Evolutionary conservation across 805 yeast species (phyloP).

Genomic region (Komagataella mondaviorum): DNA sequence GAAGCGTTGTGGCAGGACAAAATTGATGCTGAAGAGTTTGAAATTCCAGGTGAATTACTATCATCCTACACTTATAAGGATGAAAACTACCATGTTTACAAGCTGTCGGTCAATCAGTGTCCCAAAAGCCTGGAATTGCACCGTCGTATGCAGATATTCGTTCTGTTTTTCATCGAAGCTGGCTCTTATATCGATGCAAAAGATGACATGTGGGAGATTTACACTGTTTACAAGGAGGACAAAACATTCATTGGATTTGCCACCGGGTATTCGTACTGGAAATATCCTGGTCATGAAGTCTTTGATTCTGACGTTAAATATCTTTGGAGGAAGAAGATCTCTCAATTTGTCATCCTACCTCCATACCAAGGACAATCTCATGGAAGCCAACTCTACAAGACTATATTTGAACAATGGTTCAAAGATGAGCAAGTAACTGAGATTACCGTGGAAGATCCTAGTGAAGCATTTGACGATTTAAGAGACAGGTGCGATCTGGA

Average conservation of each 20-base stretch:
- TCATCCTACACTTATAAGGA: slow-evolving; percentile 16
- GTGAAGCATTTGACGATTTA: slow-evolving; percentile 81
- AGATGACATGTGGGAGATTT: slow-evolving; percentile 77
- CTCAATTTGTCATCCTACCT: slow-evolving; percentile 80
- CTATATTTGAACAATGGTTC: slow-evolving; percentile 43
- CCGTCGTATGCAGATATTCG: slow-evolving; percentile 63
- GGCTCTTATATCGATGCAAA: slow-evolving; percentile 73
- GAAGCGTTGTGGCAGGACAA: slow-evolving; percentile 55
- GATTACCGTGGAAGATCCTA: slow-evolving; percentile 89
- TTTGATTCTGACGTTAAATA: slow-evolving; percentile 27
- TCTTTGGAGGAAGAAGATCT: slow-evolving; percentile 54
- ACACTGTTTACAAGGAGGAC: slow-evolving; percentile 30
- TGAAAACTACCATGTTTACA: slow-evolving; percentile 37
- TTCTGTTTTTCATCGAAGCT: slow-evolving; percentile 81
- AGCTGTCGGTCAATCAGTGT: slow-evolving; percentile 25
- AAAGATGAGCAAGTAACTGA: slow-evolving; percentile 41
- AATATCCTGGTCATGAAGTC: slow-evolving; percentile 38
- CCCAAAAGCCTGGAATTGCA: slow-evolving; percentile 37
- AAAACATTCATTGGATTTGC: slow-evolving; percentile 60
- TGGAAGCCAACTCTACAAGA: slow-evolving; percentile 54
- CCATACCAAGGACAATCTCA: slow-evolving; percentile 64
- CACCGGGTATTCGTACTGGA: slow-evolving; percentile 78
- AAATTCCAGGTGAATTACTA: slow-evolving; percentile 18
- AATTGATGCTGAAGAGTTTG: slow-evolving; percentile 30
- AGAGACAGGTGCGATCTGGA: slow-evolving; percentile 72